A percentile compares a stretch with the other conserved stretches of the same genome.
These are phyloP conservation scores for Pythium brassicae DNA, from an alignment of 352 stramenopile genomes.

Conservation along the genomic window DNA sequence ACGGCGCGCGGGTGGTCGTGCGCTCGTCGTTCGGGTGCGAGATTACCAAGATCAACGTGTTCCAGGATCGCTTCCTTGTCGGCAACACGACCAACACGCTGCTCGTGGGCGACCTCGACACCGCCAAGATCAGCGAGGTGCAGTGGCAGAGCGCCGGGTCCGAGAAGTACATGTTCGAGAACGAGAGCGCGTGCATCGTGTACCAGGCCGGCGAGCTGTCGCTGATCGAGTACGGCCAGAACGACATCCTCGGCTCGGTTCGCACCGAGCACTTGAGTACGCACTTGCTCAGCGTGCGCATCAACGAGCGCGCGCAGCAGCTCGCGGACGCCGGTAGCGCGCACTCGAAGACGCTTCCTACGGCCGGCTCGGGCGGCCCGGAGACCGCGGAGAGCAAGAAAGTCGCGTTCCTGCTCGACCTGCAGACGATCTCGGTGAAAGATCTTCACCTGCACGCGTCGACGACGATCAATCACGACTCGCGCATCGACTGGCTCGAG, in stretches of 20 bases:
- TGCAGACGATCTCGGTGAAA: constrained; percentile 90
- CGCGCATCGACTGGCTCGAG: constrained; percentile 93
- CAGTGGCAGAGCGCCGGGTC: constrained; percentile 83
- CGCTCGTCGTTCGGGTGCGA: constrained; percentile 89
- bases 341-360: constrained; percentile 20
- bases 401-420: constrained; percentile 91
- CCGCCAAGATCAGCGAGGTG: constrained; percentile 89
- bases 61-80: constrained; percentile 89
- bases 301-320: constrained; percentile 80
- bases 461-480: constrained; percentile 90
- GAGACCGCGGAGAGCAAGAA: constrained; percentile 87
- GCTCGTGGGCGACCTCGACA: constrained; percentile 90
- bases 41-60: constrained; percentile 95
- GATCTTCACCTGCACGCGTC: constrained; percentile 73
- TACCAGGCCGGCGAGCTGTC: constrained; percentile 91
- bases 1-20: constrained; percentile 82
- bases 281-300: constrained; percentile 91
- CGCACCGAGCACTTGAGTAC: constrained; percentile 89
- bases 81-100: constrained; percentile 91
- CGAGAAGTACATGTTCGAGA: constrained; percentile 96
- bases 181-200: constrained; percentile 87
- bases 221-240: constrained; percentile 93
- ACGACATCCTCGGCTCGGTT: constrained; percentile 89
- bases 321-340: constrained; percentile 22
- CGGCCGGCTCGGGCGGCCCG: constrained; percentile 4